phyloP scores from a whole-genome alignment of 2,329 filamentous ascomycete genomes.

The Dothideomycetes sp. region DNA sequence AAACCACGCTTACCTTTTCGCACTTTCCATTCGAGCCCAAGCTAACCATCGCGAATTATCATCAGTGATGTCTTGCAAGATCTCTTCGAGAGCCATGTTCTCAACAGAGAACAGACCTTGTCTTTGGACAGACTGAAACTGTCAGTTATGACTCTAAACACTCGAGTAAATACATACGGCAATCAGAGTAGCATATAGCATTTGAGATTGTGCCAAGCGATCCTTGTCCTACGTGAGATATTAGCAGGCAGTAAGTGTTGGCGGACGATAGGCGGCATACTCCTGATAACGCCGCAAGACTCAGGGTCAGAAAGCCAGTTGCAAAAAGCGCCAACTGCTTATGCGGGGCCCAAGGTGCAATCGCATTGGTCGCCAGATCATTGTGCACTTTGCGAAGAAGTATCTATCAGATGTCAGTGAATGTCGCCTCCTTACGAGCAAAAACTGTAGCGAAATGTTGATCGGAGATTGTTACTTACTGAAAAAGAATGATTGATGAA shows the following conservation, averaged over 20 bases:
- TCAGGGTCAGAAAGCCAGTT: slow-evolving; percentile 40
- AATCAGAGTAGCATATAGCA: slow-evolving; percentile 43
- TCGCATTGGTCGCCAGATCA: slow-evolving; percentile 36
- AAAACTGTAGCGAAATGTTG: neutral
- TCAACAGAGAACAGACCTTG: slow-evolving; percentile 43
- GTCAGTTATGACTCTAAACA: slow-evolving; percentile 14
- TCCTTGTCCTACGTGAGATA: slow-evolving; percentile 25
- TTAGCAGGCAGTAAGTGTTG: neutral
- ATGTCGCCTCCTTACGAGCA: neutral
- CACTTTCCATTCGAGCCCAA: slow-evolving; percentile 45
- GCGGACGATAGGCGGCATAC: slow-evolving; percentile 24
- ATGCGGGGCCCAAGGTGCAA: slow-evolving; percentile 31
- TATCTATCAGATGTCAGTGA: slow-evolving; percentile 17
- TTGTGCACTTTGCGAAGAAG: slow-evolving; percentile 33
- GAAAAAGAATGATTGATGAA: slow-evolving; percentile 42
- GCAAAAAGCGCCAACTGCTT: slow-evolving; percentile 39
- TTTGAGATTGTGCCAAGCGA: slow-evolving; percentile 40
- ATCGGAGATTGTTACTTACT: slow-evolving; percentile 23
- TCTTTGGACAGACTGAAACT: slow-evolving; percentile 36
- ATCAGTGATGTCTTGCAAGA: slow-evolving; percentile 30
- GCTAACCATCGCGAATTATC: slow-evolving; percentile 39
- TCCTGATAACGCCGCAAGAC: slow-evolving; percentile 41
- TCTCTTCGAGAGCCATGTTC: slow-evolving; percentile 38
- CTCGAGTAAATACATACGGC: slow-evolving; percentile 25
- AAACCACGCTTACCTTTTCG: slow-evolving; percentile 35